phyloP scores from a whole-genome alignment of 75 land plant species.

The Larix kaempferi region DNA sequence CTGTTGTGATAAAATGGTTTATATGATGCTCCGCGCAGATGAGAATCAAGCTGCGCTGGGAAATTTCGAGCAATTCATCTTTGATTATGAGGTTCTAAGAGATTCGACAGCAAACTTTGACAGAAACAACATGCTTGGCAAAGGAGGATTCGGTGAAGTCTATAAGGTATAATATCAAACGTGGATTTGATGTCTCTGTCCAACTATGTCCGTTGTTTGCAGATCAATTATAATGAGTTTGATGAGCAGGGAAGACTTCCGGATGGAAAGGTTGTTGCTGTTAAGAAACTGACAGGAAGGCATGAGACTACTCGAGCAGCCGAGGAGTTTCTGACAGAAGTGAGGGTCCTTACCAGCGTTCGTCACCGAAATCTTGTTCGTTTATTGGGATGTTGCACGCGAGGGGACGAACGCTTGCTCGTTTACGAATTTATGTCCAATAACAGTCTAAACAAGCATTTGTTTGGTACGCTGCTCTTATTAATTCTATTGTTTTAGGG shows the following conservation, averaged over 20 bases:
- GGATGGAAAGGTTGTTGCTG: conserved; percentile 4
- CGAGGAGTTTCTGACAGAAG: conserved; percentile 19
- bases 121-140: conserved; percentile 1
- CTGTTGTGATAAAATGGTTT: no score
- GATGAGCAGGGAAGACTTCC: background rate
- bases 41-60: background rate
- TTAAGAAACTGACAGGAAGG: conserved; percentile 7
- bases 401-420: conserved; percentile 5
- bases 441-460: conserved; percentile 9
- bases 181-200: no score
- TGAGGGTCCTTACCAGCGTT: conserved; percentile 10
- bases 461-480: background rate
- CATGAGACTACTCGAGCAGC: background rate
- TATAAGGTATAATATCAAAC: conserved; percentile 4
- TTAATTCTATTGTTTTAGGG: background rate
- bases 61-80: background rate
- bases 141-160: conserved; percentile 17
- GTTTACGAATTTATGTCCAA: conserved; percentile 19
- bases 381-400: conserved; percentile 14
- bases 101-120: conserved; percentile 1
- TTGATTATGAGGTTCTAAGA: background rate
- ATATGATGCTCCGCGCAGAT: background rate
- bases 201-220: background rate
- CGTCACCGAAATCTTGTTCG: conserved; percentile 20
- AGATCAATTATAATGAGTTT: background rate